Evolutionary conservation across 2,329 filamentous ascomycete species (phyloP).

Genomic region (Aspergillus carbonarius): DNA sequence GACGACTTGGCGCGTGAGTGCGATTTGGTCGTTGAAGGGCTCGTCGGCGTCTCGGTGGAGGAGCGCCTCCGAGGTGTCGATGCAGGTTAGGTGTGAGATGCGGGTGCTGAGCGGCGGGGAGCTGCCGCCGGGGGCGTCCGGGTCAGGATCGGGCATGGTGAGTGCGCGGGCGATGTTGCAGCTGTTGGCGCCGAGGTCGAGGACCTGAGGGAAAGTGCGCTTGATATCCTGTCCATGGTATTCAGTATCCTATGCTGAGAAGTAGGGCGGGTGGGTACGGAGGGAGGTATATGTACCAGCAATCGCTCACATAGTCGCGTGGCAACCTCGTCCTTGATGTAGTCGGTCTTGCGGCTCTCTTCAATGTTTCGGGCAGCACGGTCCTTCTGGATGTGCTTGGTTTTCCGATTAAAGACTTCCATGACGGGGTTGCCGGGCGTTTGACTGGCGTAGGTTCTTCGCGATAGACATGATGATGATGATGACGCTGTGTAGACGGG

Average conservation of each 20-base stretch:
- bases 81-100: slow-evolving; percentile 73
- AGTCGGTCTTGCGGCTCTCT: slow-evolving; percentile 78
- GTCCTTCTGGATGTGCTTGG: slow-evolving; percentile 91
- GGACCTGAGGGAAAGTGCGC: slow-evolving; percentile 75
- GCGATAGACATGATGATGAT: slow-evolving; percentile 5
- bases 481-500: background rate
- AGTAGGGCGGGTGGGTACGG: background rate
- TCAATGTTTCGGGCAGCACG: slow-evolving; percentile 71
- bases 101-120: slow-evolving; percentile 63
- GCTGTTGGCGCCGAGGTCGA: slow-evolving; percentile 92
- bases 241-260: slow-evolving; percentile 8
- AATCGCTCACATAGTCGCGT: slow-evolving; percentile 79
- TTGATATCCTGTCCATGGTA: slow-evolving; percentile 73
- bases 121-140: slow-evolving; percentile 37
- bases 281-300: slow-evolving; percentile 56
- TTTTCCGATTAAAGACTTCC: slow-evolving; percentile 85
- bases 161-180: slow-evolving; percentile 89
- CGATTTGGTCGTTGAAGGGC: slow-evolving; percentile 69
- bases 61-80: slow-evolving; percentile 74
- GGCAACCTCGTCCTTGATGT: slow-evolving; percentile 90
- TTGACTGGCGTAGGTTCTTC: slow-evolving; percentile 71
- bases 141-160: slow-evolving; percentile 66
- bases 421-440: slow-evolving; percentile 73
- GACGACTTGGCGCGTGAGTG: slow-evolving; percentile 74
- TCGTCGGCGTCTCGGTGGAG: slow-evolving; percentile 72